Percentiles rank a stretch among this genome's conserved stretches.
phyloP scores from a whole-genome alignment of 495 filamentous ascomycete genomes.

The Aspergillus avenaceus region DNA sequence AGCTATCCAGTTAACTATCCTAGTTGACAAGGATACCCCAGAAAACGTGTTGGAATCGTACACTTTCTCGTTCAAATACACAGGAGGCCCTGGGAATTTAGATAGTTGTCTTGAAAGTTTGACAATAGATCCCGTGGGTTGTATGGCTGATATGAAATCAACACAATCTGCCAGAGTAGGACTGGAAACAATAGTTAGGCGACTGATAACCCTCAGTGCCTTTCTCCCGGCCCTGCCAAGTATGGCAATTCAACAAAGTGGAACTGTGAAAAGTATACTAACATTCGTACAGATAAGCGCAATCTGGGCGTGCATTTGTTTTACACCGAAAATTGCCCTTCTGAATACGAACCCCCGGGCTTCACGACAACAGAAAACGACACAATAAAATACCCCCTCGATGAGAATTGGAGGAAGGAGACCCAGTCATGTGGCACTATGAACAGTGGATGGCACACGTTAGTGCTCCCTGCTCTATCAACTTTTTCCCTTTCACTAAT shows the following conservation, averaged over 20 bases:
- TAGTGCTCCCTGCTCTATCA: neutral
- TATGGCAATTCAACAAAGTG: too few species aligned
- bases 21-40: slow-evolving; percentile 30
- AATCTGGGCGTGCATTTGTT: slow-evolving; percentile 42
- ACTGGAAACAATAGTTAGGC: slow-evolving; percentile 35
- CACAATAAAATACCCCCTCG: slow-evolving; percentile 31
- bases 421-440: slow-evolving; percentile 24
- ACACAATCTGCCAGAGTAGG: slow-evolving; percentile 29
- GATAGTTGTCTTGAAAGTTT: slow-evolving; percentile 26
- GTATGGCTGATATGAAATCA: slow-evolving; percentile 28
- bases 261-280: neutral
- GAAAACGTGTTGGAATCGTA: slow-evolving; percentile 45
- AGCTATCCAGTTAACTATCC: slow-evolving; percentile 43
- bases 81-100: slow-evolving; percentile 8
- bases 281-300: slow-evolving; percentile 24
- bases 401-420: slow-evolving; percentile 32
- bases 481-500: neutral
- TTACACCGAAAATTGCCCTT: slow-evolving; percentile 38
- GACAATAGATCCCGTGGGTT: slow-evolving; percentile 30
- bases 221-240: slow-evolving; percentile 42
- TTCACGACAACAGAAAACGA: slow-evolving; percentile 27
- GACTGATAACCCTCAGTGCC: slow-evolving; percentile 30
- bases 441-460: slow-evolving; percentile 36
- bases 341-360: slow-evolving; percentile 37
- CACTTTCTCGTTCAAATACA: slow-evolving; percentile 48